phyloP scores from a whole-genome alignment of 2,329 filamentous ascomycete genomes.

The Didymella arachidicola region DNA sequence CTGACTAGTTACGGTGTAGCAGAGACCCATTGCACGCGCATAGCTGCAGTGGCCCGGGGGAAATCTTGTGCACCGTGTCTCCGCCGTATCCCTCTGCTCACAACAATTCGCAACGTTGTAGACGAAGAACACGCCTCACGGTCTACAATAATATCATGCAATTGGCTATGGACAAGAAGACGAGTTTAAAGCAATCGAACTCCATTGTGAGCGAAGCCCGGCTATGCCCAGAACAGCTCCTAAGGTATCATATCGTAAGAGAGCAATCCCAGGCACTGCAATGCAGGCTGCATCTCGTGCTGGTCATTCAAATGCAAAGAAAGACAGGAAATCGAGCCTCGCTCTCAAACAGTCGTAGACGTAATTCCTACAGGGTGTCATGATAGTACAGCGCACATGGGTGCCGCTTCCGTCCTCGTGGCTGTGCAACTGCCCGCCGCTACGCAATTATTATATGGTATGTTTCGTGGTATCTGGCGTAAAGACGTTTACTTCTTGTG shows the following conservation, averaged over 20 bases:
- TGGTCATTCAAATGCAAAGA: conserved; percentile 45
- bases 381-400: conserved; percentile 37
- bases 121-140: neutral
- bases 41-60: neutral
- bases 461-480: conserved; percentile 40
- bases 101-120: neutral
- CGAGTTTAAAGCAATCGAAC: conserved; percentile 37
- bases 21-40: neutral
- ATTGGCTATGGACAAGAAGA: conserved; percentile 35
- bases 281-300: conserved; percentile 33
- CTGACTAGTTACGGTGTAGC: conserved; percentile 2
- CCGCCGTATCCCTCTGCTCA: neutral
- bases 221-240: conserved; percentile 37
- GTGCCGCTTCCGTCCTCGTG: conserved; percentile 30
- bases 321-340: conserved; percentile 48
- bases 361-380: conserved; percentile 44
- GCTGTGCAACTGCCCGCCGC: conserved; percentile 32
- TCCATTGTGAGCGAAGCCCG: conserved; percentile 46
- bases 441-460: conserved; percentile 43
- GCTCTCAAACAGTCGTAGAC: conserved; percentile 49
- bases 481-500: conserved; percentile 32
- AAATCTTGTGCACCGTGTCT: neutral
- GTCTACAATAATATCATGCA: conserved; percentile 19
- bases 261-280: conserved; percentile 25
- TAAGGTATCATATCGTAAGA: conserved; percentile 36